These are phyloP conservation scores for Nitzschia putrida DNA, from an alignment of 108 stramenopile genomes.

Conservation along the genomic window DNA sequence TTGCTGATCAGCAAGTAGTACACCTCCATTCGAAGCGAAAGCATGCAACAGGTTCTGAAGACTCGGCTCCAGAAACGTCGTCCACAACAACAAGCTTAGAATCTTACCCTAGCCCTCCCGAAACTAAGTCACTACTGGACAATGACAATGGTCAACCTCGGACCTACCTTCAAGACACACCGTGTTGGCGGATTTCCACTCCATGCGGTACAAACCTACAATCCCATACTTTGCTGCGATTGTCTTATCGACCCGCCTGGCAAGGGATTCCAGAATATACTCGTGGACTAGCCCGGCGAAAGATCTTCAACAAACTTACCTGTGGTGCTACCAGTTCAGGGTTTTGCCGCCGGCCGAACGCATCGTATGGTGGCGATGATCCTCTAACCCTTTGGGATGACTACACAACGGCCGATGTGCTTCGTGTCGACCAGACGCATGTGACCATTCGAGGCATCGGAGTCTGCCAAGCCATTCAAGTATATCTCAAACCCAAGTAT, in stretches of 20 bases:
- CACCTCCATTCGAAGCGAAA: conserved; percentile 14
- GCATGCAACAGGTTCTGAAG: not conserved
- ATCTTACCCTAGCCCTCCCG: not conserved
- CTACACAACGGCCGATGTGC: conserved; percentile 38
- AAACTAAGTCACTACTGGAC: conserved; percentile 34
- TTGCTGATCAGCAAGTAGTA: conserved; percentile 10
- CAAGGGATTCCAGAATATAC: conserved; percentile 77
- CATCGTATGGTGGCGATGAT: conserved; percentile 13
- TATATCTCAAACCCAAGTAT: conserved; percentile 53
- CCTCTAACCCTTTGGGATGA: conserved; percentile 35
- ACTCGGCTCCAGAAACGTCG: not conserved
- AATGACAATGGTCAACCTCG: not conserved
- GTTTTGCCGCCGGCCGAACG: conserved; percentile 2
- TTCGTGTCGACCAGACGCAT: conserved; percentile 21
- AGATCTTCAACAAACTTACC: not conserved
- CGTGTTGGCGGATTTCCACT: conserved; percentile 45
- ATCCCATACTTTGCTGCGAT: conserved; percentile 50
- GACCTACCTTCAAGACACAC: too few relatives aligned
- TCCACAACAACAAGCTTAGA: not conserved
- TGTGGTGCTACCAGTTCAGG: conserved; percentile 8
- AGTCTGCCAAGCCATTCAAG: conserved; percentile 65
- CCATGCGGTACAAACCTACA: conserved; percentile 39
- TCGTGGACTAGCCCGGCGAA: conserved; percentile 5
- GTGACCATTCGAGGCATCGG: conserved; percentile 66
- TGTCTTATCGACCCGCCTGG: conserved; percentile 74